Evolutionary conservation across 1,139 yeast genomes (phyloP), one percentile per base, ranked within the genome.

Genomic region (Suhomyces bokatorum): DNA sequence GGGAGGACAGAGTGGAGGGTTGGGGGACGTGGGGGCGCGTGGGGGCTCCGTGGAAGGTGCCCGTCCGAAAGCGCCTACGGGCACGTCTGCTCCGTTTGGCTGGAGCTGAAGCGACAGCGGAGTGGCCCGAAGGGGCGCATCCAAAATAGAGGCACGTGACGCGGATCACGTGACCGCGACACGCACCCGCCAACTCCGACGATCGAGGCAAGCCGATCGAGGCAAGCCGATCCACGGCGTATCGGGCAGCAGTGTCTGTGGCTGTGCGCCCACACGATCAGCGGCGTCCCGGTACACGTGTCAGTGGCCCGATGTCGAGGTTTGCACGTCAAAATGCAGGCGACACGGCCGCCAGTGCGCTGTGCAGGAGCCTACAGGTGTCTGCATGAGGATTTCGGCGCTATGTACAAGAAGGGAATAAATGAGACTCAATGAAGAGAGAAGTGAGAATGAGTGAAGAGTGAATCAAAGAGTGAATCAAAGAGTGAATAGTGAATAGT

Each of bases 101-200:
- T n/a, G n/a, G n/a, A n/a, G n/a, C n/a, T n/a, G n/a, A n/a, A n/a
- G n/a, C n/a, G n/a, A 20, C 9, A 20, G 24, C 24, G 24, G 24
- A 20, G 24, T 17, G 20, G 31, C 33, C 39, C 36, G 27, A 42
- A 42, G 30, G 41, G 39, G 35, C 40, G 42, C 42, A 35, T 35
- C 27, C 45, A 35, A 29, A 43, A 43, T 42, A 43, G 8, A 20
- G 8, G 12, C 17, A 31, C 20, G 33, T 31, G 12, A 31, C 9
- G 11, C 2, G 13, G 33, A 24, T 7, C 33, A 16, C 20, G 15
- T 15, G 24, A 20, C 24, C 24, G 24, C 24, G 20, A 17, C 20
- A 17, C 13, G 33, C 16, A 6, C 24, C 33, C 33, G 33, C 33
- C 33, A 32, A 32, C 35, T 32, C 35, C 35, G 35, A 32, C 10